A percentile compares a stretch with the other conserved stretches of the same genome.
phyloP scores from a whole-genome alignment of 2,329 filamentous ascomycete species.

The Fusarium equiseti region DNA sequence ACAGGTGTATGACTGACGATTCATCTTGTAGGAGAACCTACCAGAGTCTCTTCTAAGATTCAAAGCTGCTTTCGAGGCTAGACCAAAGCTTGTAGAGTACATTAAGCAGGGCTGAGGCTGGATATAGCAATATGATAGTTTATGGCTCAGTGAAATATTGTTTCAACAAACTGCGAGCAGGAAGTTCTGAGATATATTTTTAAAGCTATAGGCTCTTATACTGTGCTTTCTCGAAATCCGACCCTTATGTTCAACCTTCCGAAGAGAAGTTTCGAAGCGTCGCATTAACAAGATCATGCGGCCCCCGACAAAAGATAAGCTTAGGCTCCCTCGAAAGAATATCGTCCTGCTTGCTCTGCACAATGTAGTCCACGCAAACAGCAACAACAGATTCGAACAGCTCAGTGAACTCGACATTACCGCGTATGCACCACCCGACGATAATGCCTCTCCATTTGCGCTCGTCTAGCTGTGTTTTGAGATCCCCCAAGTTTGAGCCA shows the following conservation, averaged over 20 bases:
- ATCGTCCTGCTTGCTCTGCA: not conserved
- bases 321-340: not conserved
- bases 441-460: constrained; percentile 2
- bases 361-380: not conserved
- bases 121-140: not conserved
- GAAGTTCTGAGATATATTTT: not conserved
- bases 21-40: not conserved
- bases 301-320: constrained; percentile 23
- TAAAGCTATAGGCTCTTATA: fast-evolving
- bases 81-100: not conserved
- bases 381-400: constrained; percentile 7
- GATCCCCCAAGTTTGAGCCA: not conserved
- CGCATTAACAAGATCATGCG: constrained; percentile 10
- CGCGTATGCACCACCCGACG: constrained; percentile 21
- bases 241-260: not conserved
- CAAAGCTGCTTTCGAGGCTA: constrained; percentile 11
- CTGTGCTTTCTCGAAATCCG: not conserved
- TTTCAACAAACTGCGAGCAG: not conserved
- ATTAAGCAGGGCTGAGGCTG: constrained; percentile 1
- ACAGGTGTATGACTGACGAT: fast-evolving
- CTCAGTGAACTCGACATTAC: constrained; percentile 15
- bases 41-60: constrained; percentile 10
- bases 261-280: constrained; percentile 14
- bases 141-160: not conserved
- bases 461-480: not conserved